Evolutionary conservation across 768 basidiomycete species (phyloP).

Genomic region (Pisolithus marmoratus): DNA sequence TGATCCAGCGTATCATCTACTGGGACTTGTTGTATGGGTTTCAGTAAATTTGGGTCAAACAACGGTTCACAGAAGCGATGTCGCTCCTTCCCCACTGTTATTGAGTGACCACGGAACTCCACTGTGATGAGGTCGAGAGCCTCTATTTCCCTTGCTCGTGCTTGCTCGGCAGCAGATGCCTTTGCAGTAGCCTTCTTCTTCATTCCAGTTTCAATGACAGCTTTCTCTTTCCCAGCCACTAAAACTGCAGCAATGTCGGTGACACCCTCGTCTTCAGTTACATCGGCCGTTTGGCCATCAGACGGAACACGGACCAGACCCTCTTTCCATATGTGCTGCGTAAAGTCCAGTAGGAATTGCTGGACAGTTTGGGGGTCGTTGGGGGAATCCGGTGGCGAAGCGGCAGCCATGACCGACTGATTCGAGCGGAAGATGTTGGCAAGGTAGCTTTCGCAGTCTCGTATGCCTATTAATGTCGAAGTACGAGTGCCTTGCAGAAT

Average conservation of each 20-base stretch:
- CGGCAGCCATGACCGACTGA: constrained; percentile 51
- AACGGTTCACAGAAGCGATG: constrained; percentile 90
- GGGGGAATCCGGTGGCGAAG: constrained; percentile 49
- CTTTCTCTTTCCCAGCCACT: constrained; percentile 86
- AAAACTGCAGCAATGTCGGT: constrained; percentile 88
- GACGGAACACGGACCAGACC: constrained; percentile 70
- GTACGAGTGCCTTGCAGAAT: constrained; percentile 49
- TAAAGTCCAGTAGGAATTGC: constrained; percentile 55
- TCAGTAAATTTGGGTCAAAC: constrained; percentile 64
- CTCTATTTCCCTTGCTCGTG: constrained; percentile 76
- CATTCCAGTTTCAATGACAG: constrained; percentile 80
- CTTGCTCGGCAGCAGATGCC: constrained; percentile 73
- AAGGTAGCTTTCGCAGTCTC: constrained; percentile 71
- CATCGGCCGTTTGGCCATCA: constrained; percentile 59
- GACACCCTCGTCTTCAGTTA: constrained; percentile 74
- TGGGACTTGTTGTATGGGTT: constrained; percentile 26
- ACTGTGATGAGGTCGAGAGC: constrained; percentile 77
- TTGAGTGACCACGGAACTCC: constrained; percentile 60
- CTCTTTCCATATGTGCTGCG: constrained; percentile 54
- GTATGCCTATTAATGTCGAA: constrained; percentile 58
- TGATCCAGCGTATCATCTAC: constrained; percentile 16
- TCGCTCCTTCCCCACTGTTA: constrained; percentile 81
- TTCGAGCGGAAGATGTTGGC: constrained; percentile 69
- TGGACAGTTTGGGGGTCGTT: constrained; percentile 44
- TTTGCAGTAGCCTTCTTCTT: constrained; percentile 71